Conservation (phyloP, 1,284 basidiomycete genomes). For the Amylostereum areolatum region DNA sequence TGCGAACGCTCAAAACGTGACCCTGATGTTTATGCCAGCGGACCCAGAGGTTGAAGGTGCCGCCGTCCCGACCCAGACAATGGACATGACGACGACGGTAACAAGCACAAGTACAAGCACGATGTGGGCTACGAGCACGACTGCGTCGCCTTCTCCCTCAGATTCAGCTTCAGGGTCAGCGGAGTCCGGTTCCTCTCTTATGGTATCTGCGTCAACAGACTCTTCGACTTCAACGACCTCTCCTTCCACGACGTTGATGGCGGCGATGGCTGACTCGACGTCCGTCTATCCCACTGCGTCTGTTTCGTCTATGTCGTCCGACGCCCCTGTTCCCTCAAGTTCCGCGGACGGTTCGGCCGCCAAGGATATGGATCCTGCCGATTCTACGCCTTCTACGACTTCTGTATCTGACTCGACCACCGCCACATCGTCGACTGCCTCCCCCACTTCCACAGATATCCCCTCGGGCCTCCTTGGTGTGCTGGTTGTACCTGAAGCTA, state of each 20-base stretch:
- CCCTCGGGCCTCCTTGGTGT: constrained; percentile 8
- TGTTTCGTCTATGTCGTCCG: constrained; percentile 4
- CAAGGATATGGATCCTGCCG: too few relatives aligned
- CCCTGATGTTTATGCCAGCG: neutral
- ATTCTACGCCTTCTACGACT: neutral
- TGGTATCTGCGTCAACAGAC: constrained; percentile 12
- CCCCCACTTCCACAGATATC: neutral
- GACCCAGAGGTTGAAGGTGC: neutral
- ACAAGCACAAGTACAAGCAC: neutral
- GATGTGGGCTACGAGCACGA: constrained; percentile 19
- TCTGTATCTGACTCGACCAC: constrained; percentile 1
- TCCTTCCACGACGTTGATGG: constrained; percentile 10
- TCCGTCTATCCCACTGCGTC: constrained; percentile 10
- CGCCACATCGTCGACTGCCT: neutral
- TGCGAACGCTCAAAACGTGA: constrained; percentile 7
- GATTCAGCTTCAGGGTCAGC: constrained; percentile 14
- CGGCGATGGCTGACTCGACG: constrained; percentile 12
- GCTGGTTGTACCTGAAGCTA: constrained; percentile 9
- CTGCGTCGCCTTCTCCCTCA: constrained; percentile 15
- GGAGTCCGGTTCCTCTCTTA: constrained; percentile 5
- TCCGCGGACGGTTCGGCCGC: constrained; percentile 2
- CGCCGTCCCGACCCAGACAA: neutral
- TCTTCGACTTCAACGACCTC: constrained; percentile 19
- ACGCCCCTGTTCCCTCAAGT: constrained; percentile 11
- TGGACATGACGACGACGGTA: neutral